Conservation (phyloP, 1,284 basidiomycete species). For the Trichosporon coremiiforme region DNA sequence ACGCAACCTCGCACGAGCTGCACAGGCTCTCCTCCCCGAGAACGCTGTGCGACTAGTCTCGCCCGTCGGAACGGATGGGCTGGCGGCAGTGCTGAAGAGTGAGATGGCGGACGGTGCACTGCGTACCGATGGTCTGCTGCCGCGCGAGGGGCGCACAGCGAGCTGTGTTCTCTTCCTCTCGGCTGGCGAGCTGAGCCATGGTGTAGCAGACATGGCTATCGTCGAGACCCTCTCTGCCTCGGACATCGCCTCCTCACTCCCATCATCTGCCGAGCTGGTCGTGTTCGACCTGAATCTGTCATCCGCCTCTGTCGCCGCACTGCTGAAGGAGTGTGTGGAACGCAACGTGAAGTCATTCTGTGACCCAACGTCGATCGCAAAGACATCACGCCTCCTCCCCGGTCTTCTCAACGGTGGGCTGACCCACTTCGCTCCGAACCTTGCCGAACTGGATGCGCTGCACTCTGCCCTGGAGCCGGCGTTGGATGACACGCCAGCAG, state of each 20-base stretch:
- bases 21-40: conserved; percentile 54
- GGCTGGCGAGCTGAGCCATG: conserved; percentile 72
- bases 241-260: background rate
- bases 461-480: conserved; percentile 57
- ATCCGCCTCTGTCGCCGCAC: conserved; percentile 60
- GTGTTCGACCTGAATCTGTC: conserved; percentile 82
- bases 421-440: conserved; percentile 74
- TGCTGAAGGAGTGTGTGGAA: conserved; percentile 57
- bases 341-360: conserved; percentile 54
- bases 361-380: conserved; percentile 83
- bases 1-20: conserved; percentile 89
- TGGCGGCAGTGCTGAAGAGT: conserved; percentile 66
- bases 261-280: conserved; percentile 62
- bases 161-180: conserved; percentile 85
- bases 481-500: conserved; percentile 12
- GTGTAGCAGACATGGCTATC: conserved; percentile 90
- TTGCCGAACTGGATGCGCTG: conserved; percentile 71
- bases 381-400: conserved; percentile 70
- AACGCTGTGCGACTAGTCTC: conserved; percentile 57
- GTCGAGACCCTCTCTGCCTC: conserved; percentile 59
- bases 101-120: conserved; percentile 69
- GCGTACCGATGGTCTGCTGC: conserved; percentile 76
- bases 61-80: conserved; percentile 62
- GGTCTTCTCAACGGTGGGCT: conserved; percentile 63
- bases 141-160: conserved; percentile 62